Conservation (phyloP, 805 yeast genomes). For the Starmerella potacharoeniae region DNA sequence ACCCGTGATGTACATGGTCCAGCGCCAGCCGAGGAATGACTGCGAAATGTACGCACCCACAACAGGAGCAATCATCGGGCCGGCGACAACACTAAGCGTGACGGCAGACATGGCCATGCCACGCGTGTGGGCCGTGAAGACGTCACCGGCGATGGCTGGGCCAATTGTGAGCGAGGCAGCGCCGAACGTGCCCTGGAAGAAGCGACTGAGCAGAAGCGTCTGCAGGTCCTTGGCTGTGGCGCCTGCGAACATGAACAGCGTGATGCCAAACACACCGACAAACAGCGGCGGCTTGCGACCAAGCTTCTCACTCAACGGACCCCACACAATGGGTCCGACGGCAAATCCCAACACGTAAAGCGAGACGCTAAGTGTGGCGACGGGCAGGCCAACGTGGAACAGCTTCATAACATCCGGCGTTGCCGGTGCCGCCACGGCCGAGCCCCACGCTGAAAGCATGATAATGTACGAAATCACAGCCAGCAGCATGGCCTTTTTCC, state of each 20-base stretch:
- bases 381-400: slow-evolving; percentile 53
- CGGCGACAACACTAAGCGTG: slow-evolving; percentile 52
- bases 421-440: slow-evolving; percentile 69
- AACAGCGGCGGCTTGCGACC: slow-evolving; percentile 58
- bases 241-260: slow-evolving; percentile 54
- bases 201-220: slow-evolving; percentile 57
- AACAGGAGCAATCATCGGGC: slow-evolving; percentile 77
- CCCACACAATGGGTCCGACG: slow-evolving; percentile 83
- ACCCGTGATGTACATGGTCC: slow-evolving; percentile 65
- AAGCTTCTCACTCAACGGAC: slow-evolving; percentile 69
- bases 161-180: slow-evolving; percentile 78
- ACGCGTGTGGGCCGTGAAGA: slow-evolving; percentile 52
- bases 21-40: slow-evolving; percentile 66
- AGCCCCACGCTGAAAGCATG: slow-evolving; percentile 55
- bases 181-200: slow-evolving; percentile 71
- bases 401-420: slow-evolving; percentile 37
- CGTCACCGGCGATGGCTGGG: slow-evolving; percentile 79
- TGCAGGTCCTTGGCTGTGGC: slow-evolving; percentile 74
- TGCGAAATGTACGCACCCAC: slow-evolving; percentile 56
- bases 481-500: slow-evolving; percentile 38
- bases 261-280: slow-evolving; percentile 44
- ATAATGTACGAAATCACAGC: slow-evolving; percentile 40
- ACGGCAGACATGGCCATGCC: slow-evolving; percentile 69
- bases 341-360: slow-evolving; percentile 89
- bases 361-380: slow-evolving; percentile 65